These are phyloP conservation scores for Persicaria tinctoria DNA, from an alignment of 148 eudicot genomes.

Conservation along the genomic window DNA sequence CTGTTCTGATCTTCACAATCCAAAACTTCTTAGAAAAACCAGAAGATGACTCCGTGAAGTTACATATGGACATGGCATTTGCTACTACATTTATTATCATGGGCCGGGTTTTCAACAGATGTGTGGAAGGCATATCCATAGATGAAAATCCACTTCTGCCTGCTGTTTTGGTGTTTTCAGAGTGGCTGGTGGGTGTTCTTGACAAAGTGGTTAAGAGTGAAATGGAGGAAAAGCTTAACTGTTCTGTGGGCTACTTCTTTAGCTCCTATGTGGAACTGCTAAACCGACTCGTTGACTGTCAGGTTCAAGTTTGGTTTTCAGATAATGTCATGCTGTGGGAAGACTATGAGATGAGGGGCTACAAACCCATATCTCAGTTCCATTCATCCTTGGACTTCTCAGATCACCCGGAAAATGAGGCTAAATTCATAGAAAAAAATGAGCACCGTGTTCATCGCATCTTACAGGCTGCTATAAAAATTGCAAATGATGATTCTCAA, in stretches of 20 bases:
- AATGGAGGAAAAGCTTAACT: slow-evolving; percentile 39
- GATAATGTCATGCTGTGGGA: slow-evolving; percentile 69
- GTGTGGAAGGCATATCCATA: slow-evolving; percentile 29
- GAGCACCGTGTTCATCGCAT: slow-evolving; percentile 45
- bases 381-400: slow-evolving; percentile 43
- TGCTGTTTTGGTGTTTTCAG: slow-evolving; percentile 67
- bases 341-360: slow-evolving; percentile 82
- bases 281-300: slow-evolving; percentile 29
- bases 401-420: slow-evolving; percentile 27
- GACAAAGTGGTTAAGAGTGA: slow-evolving; percentile 21
- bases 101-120: slow-evolving; percentile 65
- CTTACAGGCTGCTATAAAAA: slow-evolving; percentile 43
- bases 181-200: slow-evolving; percentile 57
- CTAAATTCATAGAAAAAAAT: slow-evolving; percentile 26
- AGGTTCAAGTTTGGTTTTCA: slow-evolving; percentile 15
- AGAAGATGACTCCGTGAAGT: slow-evolving; percentile 22
- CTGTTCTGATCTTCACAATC: slow-evolving; percentile 50
- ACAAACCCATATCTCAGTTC: slow-evolving; percentile 38
- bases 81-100: slow-evolving; percentile 51
- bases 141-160: slow-evolving; percentile 56
- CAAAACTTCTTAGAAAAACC: slow-evolving; percentile 28
- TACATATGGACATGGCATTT: slow-evolving; percentile 29
- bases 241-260: slow-evolving; percentile 51
- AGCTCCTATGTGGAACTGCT: slow-evolving; percentile 53
- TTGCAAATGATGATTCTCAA: slow-evolving; percentile 23